These are phyloP conservation scores for Pseudoneurospora amorphoporcata DNA, from an alignment of 495 filamentous ascomycete genomes.

Conservation along the genomic window DNA sequence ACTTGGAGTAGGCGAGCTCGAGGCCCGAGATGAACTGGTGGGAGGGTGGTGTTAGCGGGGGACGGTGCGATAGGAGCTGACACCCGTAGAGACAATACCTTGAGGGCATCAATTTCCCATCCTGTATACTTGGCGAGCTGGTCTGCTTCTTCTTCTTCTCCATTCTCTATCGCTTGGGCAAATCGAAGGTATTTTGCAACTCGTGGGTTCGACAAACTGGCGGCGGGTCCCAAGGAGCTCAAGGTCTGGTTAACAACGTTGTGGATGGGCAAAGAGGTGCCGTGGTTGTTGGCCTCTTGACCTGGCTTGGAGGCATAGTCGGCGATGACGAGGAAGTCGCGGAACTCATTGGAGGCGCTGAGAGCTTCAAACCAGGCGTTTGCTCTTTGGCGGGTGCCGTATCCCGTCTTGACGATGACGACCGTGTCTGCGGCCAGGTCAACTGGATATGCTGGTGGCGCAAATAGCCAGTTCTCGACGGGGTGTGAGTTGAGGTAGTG, in stretches of 20 bases:
- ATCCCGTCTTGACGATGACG: conserved; percentile 38
- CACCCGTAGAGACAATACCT: conserved; percentile 18
- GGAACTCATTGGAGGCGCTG: conserved; percentile 13
- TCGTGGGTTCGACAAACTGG: conserved; percentile 13
- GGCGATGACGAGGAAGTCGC: conserved; percentile 29
- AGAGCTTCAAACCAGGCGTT: conserved; percentile 28
- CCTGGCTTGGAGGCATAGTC: conserved; percentile 21
- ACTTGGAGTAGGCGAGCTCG: conserved; percentile 28
- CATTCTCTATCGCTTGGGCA: conserved; percentile 22
- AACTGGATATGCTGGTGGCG: conserved; percentile 12
- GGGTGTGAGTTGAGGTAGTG: not conserved
- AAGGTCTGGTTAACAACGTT: conserved; percentile 29
- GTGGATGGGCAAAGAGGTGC: conserved; percentile 19
- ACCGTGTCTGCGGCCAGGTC: conserved; percentile 26
- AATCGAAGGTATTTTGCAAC: conserved; percentile 28
- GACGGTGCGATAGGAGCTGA: not conserved
- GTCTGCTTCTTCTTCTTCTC: conserved; percentile 24
- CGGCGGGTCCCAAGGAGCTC: not conserved
- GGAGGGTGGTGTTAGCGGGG: not conserved
- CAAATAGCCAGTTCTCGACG: conserved; percentile 11
- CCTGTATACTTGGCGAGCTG: conserved; percentile 26
- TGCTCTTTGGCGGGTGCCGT: conserved; percentile 28
- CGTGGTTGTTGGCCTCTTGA: conserved; percentile 1
- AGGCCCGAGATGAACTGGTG: conserved; percentile 33
- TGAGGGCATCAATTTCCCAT: conserved; percentile 41